Evolutionary conservation across 2,329 filamentous ascomycete genomes (phyloP).

Genomic region (Apiospora pterosperma): DNA sequence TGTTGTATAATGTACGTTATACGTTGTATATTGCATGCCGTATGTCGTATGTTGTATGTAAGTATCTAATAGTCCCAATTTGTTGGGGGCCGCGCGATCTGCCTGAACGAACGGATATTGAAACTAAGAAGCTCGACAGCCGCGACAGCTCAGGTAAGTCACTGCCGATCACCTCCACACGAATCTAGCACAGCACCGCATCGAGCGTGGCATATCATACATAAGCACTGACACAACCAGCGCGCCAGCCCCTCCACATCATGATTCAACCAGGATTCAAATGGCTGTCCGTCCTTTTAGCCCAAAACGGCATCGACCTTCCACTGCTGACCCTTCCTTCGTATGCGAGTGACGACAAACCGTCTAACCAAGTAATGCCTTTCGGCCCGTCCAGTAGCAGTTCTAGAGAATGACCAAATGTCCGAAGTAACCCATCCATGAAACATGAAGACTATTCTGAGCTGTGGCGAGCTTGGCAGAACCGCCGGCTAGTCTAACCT

Average conservation of each 20-base stretch:
- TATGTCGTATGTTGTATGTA: neutral
- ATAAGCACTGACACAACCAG: neutral
- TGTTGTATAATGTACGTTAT: neutral
- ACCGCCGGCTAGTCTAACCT: neutral
- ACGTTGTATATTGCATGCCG: neutral
- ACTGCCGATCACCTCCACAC: neutral
- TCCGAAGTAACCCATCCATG: neutral
- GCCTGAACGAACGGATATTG: slow-evolving; percentile 1
- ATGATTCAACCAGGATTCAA: neutral
- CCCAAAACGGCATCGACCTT: neutral
- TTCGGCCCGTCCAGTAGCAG: neutral
- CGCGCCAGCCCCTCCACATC: neutral
- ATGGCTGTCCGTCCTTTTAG: neutral
- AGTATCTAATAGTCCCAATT: neutral
- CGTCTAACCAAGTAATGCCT: neutral
- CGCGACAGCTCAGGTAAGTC: slow-evolving; percentile 2
- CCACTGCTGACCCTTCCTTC: neutral
- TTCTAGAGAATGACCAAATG: neutral
- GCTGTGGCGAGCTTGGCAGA: neutral
- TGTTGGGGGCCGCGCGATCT: neutral
- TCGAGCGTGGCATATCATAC: neutral
- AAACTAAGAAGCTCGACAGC: slow-evolving; percentile 2
- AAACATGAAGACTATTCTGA: slow-evolving; percentile 1
- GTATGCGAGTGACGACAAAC: neutral
- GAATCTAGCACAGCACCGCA: neutral